A percentile compares a stretch with the other conserved stretches of the same genome.
Conservation (phyloP, 1,284 basidiomycete genomes). For the Boletellus dicymbophilus region DNA sequence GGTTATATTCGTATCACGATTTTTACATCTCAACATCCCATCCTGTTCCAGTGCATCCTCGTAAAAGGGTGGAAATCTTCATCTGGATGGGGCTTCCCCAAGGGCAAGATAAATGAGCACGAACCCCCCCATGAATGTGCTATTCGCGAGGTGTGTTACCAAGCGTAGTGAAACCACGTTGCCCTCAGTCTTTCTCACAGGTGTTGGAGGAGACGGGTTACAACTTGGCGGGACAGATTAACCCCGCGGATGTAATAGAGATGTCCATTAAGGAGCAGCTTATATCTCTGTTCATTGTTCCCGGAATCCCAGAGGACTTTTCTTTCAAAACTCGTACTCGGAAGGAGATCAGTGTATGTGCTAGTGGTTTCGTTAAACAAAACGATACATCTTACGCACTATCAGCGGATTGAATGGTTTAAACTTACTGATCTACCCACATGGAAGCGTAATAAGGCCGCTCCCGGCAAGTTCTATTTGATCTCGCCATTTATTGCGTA, state of each 20-base stretch:
- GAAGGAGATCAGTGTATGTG: slow-evolving; percentile 96
- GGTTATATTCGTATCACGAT: slow-evolving; percentile 5
- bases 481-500: slow-evolving; percentile 95
- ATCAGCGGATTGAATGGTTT: slow-evolving; percentile 97
- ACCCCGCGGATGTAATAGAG: slow-evolving; percentile 77
- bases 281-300: slow-evolving; percentile 91
- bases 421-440: slow-evolving; percentile 88
- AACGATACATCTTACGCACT: slow-evolving; percentile 13
- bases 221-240: slow-evolving; percentile 74
- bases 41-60: slow-evolving; percentile 69
- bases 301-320: slow-evolving; percentile 88
- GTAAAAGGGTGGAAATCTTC: slow-evolving; percentile 98
- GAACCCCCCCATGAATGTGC: slow-evolving; percentile 87
- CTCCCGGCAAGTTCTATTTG: slow-evolving; percentile 88
- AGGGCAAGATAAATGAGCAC: slow-evolving; percentile 98
- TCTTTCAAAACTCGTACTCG: slow-evolving; percentile 92
- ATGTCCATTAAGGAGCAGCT: slow-evolving; percentile 88
- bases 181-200: slow-evolving; percentile 40
- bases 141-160: slow-evolving; percentile 75
- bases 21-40: slow-evolving; percentile 9
- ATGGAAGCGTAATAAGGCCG: slow-evolving; percentile 82
- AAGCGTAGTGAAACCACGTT: background rate
- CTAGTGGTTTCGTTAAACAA: background rate
- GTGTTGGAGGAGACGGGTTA: slow-evolving; percentile 95
- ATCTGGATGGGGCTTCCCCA: slow-evolving; percentile 97